Conservation (phyloP, 1,139 yeast species). For the Diutina sp. region DNA sequence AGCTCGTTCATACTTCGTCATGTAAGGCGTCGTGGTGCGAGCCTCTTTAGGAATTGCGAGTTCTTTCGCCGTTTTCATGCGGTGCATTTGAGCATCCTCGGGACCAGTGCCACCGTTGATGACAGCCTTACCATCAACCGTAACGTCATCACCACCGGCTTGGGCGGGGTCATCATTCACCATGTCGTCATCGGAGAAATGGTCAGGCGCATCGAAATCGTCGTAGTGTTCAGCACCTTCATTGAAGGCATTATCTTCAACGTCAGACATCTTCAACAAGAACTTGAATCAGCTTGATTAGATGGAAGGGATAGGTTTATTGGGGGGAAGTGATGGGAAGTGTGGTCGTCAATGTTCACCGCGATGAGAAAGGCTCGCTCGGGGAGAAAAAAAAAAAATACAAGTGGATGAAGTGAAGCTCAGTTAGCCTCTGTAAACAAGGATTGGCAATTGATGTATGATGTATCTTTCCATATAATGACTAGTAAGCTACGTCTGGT, state of each 20-base stretch:
- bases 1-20: constrained; percentile 97
- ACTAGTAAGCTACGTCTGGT: no score
- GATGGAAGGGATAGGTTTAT: neutral
- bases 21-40: constrained; percentile 92
- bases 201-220: constrained; percentile 67
- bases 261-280: constrained; percentile 26
- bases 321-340: neutral
- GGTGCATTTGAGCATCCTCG: constrained; percentile 36
- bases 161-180: constrained; percentile 29
- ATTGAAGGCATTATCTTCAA: constrained; percentile 44
- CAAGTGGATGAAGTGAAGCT: neutral
- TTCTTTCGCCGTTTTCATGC: constrained; percentile 57
- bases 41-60: constrained; percentile 82
- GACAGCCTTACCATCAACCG: constrained; percentile 61
- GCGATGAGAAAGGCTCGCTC: neutral
- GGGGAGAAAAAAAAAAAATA: neutral
- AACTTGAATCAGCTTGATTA: neutral
- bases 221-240: constrained; percentile 73
- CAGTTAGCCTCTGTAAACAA: no score
- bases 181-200: constrained; percentile 56
- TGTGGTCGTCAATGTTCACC: neutral
- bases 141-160: constrained; percentile 25
- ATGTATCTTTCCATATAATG: no score
- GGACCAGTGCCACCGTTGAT: constrained; percentile 58
- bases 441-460: no score